Base-by-base conservation (phyloP, 306 rosid genomes). In the Castanospermum australe region DNA sequence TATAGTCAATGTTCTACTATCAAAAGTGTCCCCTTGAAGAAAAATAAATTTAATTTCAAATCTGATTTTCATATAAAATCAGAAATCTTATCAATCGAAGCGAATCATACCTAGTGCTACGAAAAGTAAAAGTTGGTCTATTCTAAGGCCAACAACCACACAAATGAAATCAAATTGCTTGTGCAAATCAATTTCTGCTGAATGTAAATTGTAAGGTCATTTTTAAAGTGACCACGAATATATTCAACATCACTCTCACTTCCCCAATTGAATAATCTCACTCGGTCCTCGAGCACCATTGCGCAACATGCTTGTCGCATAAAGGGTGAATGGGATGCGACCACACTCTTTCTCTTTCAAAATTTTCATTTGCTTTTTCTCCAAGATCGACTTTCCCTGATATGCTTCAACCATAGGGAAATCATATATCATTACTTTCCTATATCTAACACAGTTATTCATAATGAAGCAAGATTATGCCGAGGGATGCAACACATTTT, bases 261-360 rank as follows among this genome's bases (percentile, higher is more conserved):
- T 36, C 45, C 0, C 12, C 28, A 75, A 73, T 85, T 81, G 90
- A 90, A 81, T 71, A 78, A 65, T 79, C 81, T 86, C 85, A 87
- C 77, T 67, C 44, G 62, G 77, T 82, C 78, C 8, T 41, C 20
- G 12, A 80, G 54, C 90, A 79, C 85, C 84, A 75, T 54, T 70
- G 74, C 81, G 63, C 67, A 84, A 87, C 82, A 85, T 84, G 86
- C 83, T 78, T 87, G 98, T 90, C 95, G 85, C 93, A 67, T 87
- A 90, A 91, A 89, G 95, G 73, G 85, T 75, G 84, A 84, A 77
- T 85, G 69, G 76, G 91, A 86, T 71, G 72, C 68, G 91, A 90
- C 93, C 77, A 28, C 94, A 87, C 85, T 87, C 87, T 77, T 78
- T 89, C 86, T 82, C 89, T 87, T 66, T 83, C 55, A 75, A 21